These are phyloP conservation scores for Penicillium sp. DNA, from an alignment of 2,329 filamentous ascomycete species.

Conservation along the genomic window DNA sequence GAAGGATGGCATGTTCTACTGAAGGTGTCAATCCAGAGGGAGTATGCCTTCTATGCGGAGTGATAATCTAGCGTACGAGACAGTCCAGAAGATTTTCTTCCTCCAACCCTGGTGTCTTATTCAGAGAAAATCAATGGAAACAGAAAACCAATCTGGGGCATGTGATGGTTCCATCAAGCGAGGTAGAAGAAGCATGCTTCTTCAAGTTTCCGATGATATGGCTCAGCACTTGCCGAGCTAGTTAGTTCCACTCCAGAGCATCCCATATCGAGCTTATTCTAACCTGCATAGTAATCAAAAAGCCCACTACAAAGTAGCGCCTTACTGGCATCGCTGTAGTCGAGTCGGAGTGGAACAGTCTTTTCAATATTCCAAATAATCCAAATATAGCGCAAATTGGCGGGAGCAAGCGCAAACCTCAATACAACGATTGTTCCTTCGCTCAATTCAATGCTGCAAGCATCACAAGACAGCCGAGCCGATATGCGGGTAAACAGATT, in stretches of 20 bases:
- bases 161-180: slow-evolving; percentile 2
- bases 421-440: too few relatives aligned
- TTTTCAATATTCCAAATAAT: background rate
- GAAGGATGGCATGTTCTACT: too few relatives aligned
- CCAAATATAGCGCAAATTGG: too few relatives aligned
- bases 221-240: slow-evolving; percentile 1
- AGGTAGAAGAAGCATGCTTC: slow-evolving; percentile 1
- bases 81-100: too few relatives aligned
- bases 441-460: too few relatives aligned
- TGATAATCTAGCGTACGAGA: too few relatives aligned
- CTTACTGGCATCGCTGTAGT: slow-evolving; percentile 3
- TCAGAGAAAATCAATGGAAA: background rate
- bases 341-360: rapidly evolving
- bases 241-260: background rate
- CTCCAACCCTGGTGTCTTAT: too few relatives aligned
- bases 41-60: too few relatives aligned
- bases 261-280: background rate
- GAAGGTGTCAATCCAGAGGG: too few relatives aligned
- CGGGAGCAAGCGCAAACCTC: background rate
- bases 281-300: slow-evolving; percentile 3
- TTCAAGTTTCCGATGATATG: background rate
- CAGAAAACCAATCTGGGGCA: background rate
- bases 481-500: too few relatives aligned
- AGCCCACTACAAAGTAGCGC: background rate
- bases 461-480: too few relatives aligned